These are phyloP conservation scores for Xylariaceae sp. DNA, from an alignment of 2,329 filamentous ascomycete genomes.

Conservation along the genomic window DNA sequence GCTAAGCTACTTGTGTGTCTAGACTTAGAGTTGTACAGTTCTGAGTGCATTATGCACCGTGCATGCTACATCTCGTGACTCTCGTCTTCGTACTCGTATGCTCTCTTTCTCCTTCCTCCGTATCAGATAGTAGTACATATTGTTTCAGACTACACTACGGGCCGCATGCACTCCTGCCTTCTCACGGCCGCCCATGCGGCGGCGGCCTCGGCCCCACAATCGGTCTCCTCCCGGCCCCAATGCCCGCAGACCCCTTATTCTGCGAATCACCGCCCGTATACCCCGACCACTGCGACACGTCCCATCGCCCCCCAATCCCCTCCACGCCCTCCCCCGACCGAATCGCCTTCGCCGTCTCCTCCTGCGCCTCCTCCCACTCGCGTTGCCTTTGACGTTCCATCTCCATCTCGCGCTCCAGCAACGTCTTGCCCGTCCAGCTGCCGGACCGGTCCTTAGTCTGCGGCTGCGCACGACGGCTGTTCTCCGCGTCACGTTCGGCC, in stretches of 20 bases:
- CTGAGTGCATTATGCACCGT: no score
- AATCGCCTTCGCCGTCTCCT: constrained; percentile 53
- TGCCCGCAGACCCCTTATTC: constrained; percentile 61
- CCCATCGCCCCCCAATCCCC: constrained; percentile 65
- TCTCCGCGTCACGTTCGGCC: constrained; percentile 58
- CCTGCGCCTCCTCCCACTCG: constrained; percentile 75
- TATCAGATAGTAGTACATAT: no score
- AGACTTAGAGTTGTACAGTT: no score
- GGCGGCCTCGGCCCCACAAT: constrained; percentile 73
- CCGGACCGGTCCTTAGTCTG: constrained; percentile 58
- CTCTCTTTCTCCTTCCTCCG: no score
- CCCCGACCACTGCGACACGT: constrained; percentile 69
- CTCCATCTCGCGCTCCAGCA: constrained; percentile 77
- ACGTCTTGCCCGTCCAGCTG: constrained; percentile 61
- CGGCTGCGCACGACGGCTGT: constrained; percentile 52
- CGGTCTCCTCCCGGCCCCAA: constrained; percentile 66
- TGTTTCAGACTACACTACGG: no score
- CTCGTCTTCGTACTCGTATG: no score
- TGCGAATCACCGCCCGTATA: constrained; percentile 71
- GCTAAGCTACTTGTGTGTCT: no score
- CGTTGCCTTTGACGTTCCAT: constrained; percentile 68
- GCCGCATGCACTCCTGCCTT: no score
- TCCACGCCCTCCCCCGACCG: constrained; percentile 50
- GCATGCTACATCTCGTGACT: no score
- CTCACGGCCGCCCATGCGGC: no score